Base-by-base conservation (phyloP, 768 basidiomycete species). In the Lentinula sp. region DNA sequence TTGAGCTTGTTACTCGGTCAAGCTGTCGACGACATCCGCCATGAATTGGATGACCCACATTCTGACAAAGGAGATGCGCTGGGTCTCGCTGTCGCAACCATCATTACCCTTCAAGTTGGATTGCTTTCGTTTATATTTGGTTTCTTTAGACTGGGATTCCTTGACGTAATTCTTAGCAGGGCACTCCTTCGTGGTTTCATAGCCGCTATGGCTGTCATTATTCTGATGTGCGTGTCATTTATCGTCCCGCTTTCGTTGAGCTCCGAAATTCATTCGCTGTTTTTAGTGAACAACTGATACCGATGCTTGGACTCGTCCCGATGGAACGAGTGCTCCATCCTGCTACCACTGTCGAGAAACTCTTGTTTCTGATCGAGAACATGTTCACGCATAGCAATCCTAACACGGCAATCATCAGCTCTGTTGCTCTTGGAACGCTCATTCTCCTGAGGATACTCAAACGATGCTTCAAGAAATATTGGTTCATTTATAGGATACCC, bases 91-190 rank as follows among this genome's bases (percentile, higher is more conserved):
- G 84, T 95, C 7, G 82, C 89, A 0, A 92, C 93, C 35, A 83
- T 91, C 5, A 89, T 95, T 59, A 90, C 92, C 0, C 78, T 95
- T 42, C 95, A 97, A 78, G 89, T 87, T 65, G 94, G 94, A 42
- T 65, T 95, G 35, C 88, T 97, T 64, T 88, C 93, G 1, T 93
- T 92, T 62, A 70, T 90, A 28, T 80, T 97, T 34, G 95, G 95
- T 2, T 83, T 96, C 66, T 87, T 95, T 69, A 82, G 93, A 28
- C 78, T 98, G 9, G 94, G 95, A 2, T 96, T 96, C 73, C 84
- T 96, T 57, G 95, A 98, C 70, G 95, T 96, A 11, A 90, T 96
- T 5, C 81, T 98, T 32, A 93, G 91, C 66, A 86, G 93, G 57
- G 92, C 94, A 3, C 79, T 96, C 13, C 79, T 96, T 59, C 83